Base-by-base conservation (phyloP, 441 rosid species). In the Euphorbia corollata region DNA sequence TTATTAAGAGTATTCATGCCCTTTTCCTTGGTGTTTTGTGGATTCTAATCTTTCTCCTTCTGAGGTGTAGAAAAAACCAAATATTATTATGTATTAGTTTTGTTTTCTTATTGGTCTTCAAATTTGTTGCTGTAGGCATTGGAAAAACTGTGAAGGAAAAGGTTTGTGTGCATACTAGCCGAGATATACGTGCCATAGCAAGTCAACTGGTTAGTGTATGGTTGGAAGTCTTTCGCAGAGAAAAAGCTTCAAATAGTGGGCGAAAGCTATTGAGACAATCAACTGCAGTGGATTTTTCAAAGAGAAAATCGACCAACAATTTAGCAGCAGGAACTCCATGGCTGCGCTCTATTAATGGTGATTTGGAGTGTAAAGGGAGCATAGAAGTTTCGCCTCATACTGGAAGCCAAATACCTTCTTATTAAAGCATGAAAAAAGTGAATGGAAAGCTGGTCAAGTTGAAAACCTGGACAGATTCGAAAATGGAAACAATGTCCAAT, bases 141-240 rank as follows among this genome's bases (percentile, higher is more conserved):
- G 99, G 99, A 76, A 96, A 89, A 85, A 96, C 99, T 59, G 96
- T 96, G 80, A 96, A 80, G 82, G 99, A 96, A 82, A 96, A 96
- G 73, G 98, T 96, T 48, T 92, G 98, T 76, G 85, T 90, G 60
- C 99, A 96, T 79, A 92, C 99, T 2, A 96, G 99, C 80, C 99
- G 99, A 80, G 99, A 96, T 75, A 96, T 96, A 73, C 95, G 99
- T 68, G 99, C 97, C 67, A 86, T 96, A 77, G 99, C 99, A 50
- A 96, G 97, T 68, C 98, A 96, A 83, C 85, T 96, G 79, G 98
- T 90, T 72, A 89, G 74, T 64, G 89, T 96, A 73, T 96, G 99
- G 99, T 92, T 96, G 72, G 96, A 90, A 77, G 85, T 96, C 69
- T 96, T 92, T 81, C 97, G 99, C 63, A 90, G 87, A 74, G 95